Base-by-base conservation (phyloP, 2,329 filamentous ascomycete species). In the Phaeosphaeriaceae sp. region DNA sequence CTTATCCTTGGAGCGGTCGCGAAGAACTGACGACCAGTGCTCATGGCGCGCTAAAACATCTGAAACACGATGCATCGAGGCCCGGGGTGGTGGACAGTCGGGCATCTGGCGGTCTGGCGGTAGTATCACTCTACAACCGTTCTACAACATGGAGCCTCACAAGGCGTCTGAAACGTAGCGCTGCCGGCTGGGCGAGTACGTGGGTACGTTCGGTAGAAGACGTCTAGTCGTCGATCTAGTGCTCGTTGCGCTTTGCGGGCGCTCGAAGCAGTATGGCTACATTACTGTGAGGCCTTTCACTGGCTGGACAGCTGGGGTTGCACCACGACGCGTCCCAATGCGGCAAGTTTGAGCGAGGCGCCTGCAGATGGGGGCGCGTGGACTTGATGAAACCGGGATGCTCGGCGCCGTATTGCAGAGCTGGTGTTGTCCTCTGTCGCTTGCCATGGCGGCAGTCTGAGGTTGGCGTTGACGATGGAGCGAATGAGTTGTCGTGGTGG, bases 21-120 rank as follows among this genome's bases (percentile, higher is more conserved):
- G 70, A 76, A 69, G 69, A 61, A 68, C 57, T 65, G 58, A 64
- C 61, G 74, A 71, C 73, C 69, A 75, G 64, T 75, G 66, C 64
- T 61, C 66, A 66, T 61, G 63, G 68, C 61, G 73, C 76, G 74
- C 70, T 67, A 74, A 69, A 71, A 72, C 69, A 74, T 57, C 63
- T 76, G 76, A 78, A 78, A 78, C 76, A 74, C 69, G 71, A 75
- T 74, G 49, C 69, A 71, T 70, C 70, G 67, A 69, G 69, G 65
- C 61, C 68, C 70, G 64, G 55, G 56, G 59, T 63, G 60, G 58
- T 58, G 68, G 68, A 52, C 62, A 60, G 63, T 63, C 54, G 68
- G 64, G 57, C 17, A 58, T 67, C 60, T 65, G 53, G 69, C 68
- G 68, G 68, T 71, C 66, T 71, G 66, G 69, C 66, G 71, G 70